phyloP scores from a whole-genome alignment of 495 filamentous ascomycete species.

The Daldinia loculata region DNA sequence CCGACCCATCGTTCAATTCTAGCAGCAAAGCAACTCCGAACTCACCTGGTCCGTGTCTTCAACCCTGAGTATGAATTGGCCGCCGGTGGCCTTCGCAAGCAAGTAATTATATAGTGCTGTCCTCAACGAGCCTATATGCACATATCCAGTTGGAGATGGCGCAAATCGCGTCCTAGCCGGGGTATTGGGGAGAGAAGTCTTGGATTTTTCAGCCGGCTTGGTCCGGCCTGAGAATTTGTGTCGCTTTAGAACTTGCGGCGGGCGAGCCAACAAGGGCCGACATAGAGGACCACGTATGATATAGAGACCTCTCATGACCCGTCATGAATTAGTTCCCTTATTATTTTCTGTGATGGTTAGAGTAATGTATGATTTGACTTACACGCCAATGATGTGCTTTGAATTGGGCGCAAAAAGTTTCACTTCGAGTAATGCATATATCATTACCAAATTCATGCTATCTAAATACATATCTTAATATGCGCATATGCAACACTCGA shows the following conservation, averaged over 20 bases:
- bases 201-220: constrained; percentile 6
- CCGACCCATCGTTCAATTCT: neutral
- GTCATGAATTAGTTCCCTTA: neutral
- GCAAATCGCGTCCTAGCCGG: constrained; percentile 94
- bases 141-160: constrained; percentile 91
- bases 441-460: neutral
- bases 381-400: neutral
- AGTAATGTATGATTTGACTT: neutral
- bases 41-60: constrained; percentile 95
- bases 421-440: neutral
- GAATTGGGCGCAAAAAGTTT: neutral
- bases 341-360: neutral
- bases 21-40: neutral
- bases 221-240: constrained; percentile 36
- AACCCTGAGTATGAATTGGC: constrained; percentile 90
- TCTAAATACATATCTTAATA: neutral
- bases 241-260: constrained; percentile 36
- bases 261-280: constrained; percentile 22
- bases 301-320: constrained; percentile 39
- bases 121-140: constrained; percentile 89
- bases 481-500: neutral
- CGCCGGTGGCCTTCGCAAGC: constrained; percentile 83
- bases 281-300: constrained; percentile 31
- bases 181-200: constrained; percentile 56
- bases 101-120: constrained; percentile 95